Conservation (phyloP, 1,139 yeast species). For the Nakaseomyces glabratus region DNA sequence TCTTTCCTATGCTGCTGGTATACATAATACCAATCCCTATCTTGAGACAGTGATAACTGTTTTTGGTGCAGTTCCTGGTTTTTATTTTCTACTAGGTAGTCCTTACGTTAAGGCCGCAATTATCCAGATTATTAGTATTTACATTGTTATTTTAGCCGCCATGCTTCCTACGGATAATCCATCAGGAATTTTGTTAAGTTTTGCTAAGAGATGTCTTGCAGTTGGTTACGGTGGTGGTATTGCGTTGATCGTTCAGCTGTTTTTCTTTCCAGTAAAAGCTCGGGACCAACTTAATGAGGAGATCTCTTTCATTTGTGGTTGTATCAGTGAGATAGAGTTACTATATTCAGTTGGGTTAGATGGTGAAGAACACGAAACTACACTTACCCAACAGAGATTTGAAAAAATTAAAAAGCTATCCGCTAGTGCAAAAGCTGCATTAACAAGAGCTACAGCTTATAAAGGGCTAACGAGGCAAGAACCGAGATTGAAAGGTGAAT, state of each 20-base stretch:
- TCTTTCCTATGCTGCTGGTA: conserved; percentile 37
- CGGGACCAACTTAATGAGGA: conserved; percentile 37
- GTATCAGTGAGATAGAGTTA: conserved; percentile 34
- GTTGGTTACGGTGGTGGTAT: conserved; percentile 43
- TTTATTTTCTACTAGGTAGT: conserved; percentile 36
- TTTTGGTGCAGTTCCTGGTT: conserved; percentile 39
- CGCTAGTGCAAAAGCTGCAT: conserved; percentile 33
- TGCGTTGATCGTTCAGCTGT: conserved; percentile 38
- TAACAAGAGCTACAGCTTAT: conserved; percentile 36
- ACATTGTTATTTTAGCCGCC: conserved; percentile 39
- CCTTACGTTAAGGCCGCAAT: conserved; percentile 45
- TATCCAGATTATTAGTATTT: conserved; percentile 39
- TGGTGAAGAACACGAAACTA: conserved; percentile 28
- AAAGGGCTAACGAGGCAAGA: conserved; percentile 38
- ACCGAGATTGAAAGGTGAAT: conserved; percentile 41
- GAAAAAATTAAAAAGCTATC: conserved; percentile 29
- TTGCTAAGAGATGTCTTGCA: conserved; percentile 42
- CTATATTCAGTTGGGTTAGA: conserved; percentile 37
- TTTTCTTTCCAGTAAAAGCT: conserved; percentile 41
- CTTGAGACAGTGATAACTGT: conserved; percentile 37
- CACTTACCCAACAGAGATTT: conserved; percentile 27
- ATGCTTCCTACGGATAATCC: conserved; percentile 34
- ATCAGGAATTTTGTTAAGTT: conserved; percentile 37
- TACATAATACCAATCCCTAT: conserved; percentile 35
- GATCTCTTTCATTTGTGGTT: conserved; percentile 35